Percentiles rank a stretch among this genome's conserved stretches.
Conservation (phyloP, 164 flowering plant genomes). For the Aristolochia fimbriata region DNA sequence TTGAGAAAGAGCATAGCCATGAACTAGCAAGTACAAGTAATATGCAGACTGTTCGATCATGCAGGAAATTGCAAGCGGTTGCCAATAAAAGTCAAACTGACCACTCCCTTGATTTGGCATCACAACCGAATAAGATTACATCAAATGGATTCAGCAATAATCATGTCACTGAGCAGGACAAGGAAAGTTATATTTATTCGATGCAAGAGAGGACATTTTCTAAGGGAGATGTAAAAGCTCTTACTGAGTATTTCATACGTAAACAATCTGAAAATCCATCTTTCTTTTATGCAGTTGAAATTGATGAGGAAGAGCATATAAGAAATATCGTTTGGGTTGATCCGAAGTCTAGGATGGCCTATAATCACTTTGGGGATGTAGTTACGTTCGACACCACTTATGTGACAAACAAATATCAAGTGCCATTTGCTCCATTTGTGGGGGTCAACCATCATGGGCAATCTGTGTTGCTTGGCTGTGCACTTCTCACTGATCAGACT, state of each 20-base stretch:
- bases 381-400: constrained; percentile 7
- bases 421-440: constrained; percentile 7
- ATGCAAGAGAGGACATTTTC: not conserved
- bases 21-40: constrained; percentile 38
- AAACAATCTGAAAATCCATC: constrained; percentile 8
- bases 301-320: constrained; percentile 10
- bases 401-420: not conserved
- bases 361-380: constrained; percentile 10
- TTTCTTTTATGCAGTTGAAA: constrained; percentile 12
- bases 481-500: constrained; percentile 7
- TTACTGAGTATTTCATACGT: constrained; percentile 6
- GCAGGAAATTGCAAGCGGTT: constrained; percentile 1
- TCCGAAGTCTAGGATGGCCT: constrained; percentile 7
- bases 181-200: not conserved
- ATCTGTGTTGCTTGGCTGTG: constrained; percentile 13
- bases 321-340: constrained; percentile 11
- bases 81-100: not conserved
- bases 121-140: not conserved
- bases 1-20: constrained; percentile 73
- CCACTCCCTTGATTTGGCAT: not conserved
- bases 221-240: constrained; percentile 5
- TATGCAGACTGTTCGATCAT: constrained; percentile 47
- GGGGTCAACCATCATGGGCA: constrained; percentile 14
- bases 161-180: constrained; percentile 1
- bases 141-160: not conserved